These are phyloP conservation scores for Brassica hybrid DNA, from an alignment of 441 rosid genomes.

Conservation along the genomic window DNA sequence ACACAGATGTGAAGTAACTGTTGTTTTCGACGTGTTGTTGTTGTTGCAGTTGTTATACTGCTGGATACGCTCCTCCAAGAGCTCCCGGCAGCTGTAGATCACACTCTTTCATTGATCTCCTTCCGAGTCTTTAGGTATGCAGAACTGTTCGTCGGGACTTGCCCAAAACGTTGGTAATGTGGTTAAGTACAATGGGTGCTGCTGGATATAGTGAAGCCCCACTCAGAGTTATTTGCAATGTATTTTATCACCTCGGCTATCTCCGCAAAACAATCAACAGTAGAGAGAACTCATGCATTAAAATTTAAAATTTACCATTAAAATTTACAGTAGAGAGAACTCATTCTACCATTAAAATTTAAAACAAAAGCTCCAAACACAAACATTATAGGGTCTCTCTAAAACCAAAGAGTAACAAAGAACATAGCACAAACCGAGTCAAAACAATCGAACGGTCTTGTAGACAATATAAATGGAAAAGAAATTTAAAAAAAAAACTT, in stretches of 20 bases:
- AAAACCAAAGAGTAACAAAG: slow-evolving; percentile 24
- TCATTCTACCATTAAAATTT: no score
- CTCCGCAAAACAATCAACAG: slow-evolving; percentile 35
- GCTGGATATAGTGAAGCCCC: no score
- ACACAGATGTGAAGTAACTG: slow-evolving; percentile 64
- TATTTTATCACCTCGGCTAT: no score
- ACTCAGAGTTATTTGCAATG: no score
- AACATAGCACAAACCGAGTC: slow-evolving; percentile 33
- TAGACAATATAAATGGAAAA: not conserved
- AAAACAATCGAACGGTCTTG: slow-evolving; percentile 2
- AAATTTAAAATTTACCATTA: no score
- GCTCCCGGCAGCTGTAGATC: slow-evolving; percentile 42
- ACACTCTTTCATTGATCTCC: slow-evolving; percentile 75
- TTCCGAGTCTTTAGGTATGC: slow-evolving; percentile 50
- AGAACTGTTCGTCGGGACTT: slow-evolving; percentile 64
- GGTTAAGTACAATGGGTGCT: slow-evolving; percentile 62
- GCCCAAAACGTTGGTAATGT: slow-evolving; percentile 55
- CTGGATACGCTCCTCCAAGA: slow-evolving; percentile 60
- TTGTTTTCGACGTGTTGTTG: slow-evolving; percentile 29
- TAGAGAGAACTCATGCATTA: no score
- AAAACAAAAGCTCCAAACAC: slow-evolving; percentile 37
- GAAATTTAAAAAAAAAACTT: not conserved
- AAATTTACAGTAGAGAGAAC: no score
- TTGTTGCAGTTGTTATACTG: slow-evolving; percentile 42
- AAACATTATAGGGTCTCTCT: slow-evolving; percentile 54